Evolutionary conservation across 768 basidiomycete species (phyloP).

Genomic region (Boletus subparvulus): DNA sequence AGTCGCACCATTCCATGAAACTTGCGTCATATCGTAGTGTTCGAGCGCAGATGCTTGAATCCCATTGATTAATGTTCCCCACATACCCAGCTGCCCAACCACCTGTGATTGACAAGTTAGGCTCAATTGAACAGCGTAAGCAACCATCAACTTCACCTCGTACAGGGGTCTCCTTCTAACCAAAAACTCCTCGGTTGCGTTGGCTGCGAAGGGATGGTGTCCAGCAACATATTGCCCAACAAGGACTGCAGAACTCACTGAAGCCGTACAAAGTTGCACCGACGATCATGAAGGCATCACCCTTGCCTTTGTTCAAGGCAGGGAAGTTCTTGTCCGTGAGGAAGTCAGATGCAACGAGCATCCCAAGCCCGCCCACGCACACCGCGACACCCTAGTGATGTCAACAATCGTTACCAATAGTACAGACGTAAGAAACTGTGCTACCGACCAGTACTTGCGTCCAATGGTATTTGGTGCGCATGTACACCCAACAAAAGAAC

Average conservation of each 20-base stretch:
- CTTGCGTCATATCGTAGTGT: constrained; percentile 60
- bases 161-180: constrained; percentile 78
- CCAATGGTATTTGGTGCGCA: constrained; percentile 79
- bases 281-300: constrained; percentile 84
- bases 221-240: not conserved
- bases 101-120: constrained; percentile 41
- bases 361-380: constrained; percentile 71
- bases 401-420: not conserved
- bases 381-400: constrained; percentile 61
- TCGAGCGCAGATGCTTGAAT: constrained; percentile 77
- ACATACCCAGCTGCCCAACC: constrained; percentile 84
- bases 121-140: not conserved
- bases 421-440: not conserved
- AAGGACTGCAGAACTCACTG: constrained; percentile 47
- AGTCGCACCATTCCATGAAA: constrained; percentile 71
- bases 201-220: constrained; percentile 48
- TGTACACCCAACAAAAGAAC: constrained; percentile 80
- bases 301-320: constrained; percentile 65
- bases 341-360: constrained; percentile 78
- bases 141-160: constrained; percentile 44
- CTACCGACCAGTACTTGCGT: constrained; percentile 69
- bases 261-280: constrained; percentile 86
- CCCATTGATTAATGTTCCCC: constrained; percentile 76
- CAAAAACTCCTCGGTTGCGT: constrained; percentile 86
- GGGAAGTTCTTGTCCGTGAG: constrained; percentile 74